A percentile compares a stretch with the other conserved stretches of the same genome.
Evolutionary conservation across 495 filamentous ascomycete species (phyloP).

Genomic region (Lineolata rhizophorae): DNA sequence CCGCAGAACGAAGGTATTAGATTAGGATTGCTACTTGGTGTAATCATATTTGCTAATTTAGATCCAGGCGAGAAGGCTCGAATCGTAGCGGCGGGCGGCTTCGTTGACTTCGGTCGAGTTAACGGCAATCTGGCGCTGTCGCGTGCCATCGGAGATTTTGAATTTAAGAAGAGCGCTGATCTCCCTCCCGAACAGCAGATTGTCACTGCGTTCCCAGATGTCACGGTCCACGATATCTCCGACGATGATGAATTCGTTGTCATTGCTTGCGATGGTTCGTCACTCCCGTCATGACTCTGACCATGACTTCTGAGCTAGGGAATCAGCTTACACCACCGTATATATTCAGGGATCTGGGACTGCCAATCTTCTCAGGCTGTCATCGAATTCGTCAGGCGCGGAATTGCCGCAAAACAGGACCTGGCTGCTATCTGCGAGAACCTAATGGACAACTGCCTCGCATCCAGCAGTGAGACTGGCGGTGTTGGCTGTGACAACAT

Average conservation of each 20-base stretch:
- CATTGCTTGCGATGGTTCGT: constrained; percentile 85
- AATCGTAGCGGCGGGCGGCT: constrained; percentile 87
- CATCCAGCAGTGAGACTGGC: constrained; percentile 90
- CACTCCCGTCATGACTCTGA: constrained; percentile 11
- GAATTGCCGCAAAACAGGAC: constrained; percentile 87
- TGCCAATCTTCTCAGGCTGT: constrained; percentile 96
- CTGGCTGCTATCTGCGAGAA: constrained; percentile 91
- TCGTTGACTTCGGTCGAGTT: constrained; percentile 95
- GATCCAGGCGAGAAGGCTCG: constrained; percentile 73
- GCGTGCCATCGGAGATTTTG: constrained; percentile 93
- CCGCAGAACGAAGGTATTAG: constrained; percentile 81
- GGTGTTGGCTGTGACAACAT: constrained; percentile 99
- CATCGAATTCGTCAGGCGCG: constrained; percentile 86
- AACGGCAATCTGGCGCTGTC: constrained; percentile 97
- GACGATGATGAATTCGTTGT: constrained; percentile 95
- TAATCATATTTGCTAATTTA: constrained; percentile 4
- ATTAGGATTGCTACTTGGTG: not conserved
- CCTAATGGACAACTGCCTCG: constrained; percentile 99
- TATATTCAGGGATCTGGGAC: constrained; percentile 99
- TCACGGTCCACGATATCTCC: constrained; percentile 67
- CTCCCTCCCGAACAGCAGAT: constrained; percentile 93
- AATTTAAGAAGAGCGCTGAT: constrained; percentile 98
- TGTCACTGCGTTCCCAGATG: constrained; percentile 89
- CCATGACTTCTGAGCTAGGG: constrained; percentile 1
- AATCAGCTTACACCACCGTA: no score